These are phyloP conservation scores for Collybia sordida DNA, from an alignment of 768 basidiomycete genomes.

Conservation along the genomic window DNA sequence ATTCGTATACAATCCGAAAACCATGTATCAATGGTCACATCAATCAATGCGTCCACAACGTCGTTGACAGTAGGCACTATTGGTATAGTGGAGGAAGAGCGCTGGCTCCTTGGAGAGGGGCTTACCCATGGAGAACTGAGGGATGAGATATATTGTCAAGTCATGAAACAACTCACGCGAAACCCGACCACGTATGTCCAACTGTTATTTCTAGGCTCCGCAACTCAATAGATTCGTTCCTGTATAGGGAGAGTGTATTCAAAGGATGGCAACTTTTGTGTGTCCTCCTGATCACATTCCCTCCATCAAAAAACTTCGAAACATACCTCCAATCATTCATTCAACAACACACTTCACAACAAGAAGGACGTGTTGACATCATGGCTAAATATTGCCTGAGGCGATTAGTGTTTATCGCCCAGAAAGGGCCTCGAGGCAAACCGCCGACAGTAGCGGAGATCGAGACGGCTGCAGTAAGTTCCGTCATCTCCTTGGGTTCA, in stretches of 20 bases:
- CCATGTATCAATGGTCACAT: conserved; percentile 41
- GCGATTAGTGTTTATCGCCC: conserved; percentile 71
- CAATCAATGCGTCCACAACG: conserved; percentile 45
- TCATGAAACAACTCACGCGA: conserved; percentile 86
- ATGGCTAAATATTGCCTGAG: conserved; percentile 91
- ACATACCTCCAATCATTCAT: conserved; percentile 82
- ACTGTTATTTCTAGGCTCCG: background rate
- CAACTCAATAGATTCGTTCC: background rate
- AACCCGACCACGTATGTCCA: conserved; percentile 75
- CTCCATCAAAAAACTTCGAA: conserved; percentile 92
- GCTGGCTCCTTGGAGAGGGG: conserved; percentile 83
- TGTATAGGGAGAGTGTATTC: conserved; percentile 73
- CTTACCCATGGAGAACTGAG: conserved; percentile 79
- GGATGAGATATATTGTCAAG: conserved; percentile 92
- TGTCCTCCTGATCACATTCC: conserved; percentile 88
- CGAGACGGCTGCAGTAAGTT: conserved; percentile 80
- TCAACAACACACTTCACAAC: conserved; percentile 60
- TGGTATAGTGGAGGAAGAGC: conserved; percentile 75
- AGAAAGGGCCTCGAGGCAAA: conserved; percentile 86
- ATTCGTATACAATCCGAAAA: conserved; percentile 46
- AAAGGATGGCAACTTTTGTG: conserved; percentile 93
- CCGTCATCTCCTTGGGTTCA: conserved; percentile 1
- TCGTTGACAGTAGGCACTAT: conserved; percentile 37
- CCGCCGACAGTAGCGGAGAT: conserved; percentile 83
- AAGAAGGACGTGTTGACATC: conserved; percentile 78